Percentiles rank a stretch among this genome's conserved stretches.
phyloP scores from a whole-genome alignment of 352 stramenopile species.

The Globisporangium rhizosaccharum region DNA sequence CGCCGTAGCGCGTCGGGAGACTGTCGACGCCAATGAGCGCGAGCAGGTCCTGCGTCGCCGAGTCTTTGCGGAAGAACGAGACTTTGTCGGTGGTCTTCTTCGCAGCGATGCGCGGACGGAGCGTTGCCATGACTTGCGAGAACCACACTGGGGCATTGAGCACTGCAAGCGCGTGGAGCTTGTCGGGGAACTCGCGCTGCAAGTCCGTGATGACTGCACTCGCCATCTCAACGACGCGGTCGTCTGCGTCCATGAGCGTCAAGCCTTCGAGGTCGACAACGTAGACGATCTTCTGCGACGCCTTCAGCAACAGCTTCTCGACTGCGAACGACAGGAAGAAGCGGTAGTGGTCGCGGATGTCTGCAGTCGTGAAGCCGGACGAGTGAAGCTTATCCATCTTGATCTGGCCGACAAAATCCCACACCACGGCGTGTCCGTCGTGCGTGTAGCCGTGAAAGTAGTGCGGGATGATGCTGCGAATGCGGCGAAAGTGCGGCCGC shows the following conservation, averaged over 20 bases:
- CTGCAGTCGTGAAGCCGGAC: constrained; percentile 62
- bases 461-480: constrained; percentile 65
- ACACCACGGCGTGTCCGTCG: constrained; percentile 62
- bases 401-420: constrained; percentile 74
- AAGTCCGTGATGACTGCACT: constrained; percentile 47
- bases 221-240: constrained; percentile 59
- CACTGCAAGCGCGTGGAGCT: constrained; percentile 49
- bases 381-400: constrained; percentile 70
- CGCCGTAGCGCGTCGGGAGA: constrained; percentile 64
- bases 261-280: constrained; percentile 75
- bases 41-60: constrained; percentile 40
- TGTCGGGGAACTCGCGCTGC: constrained; percentile 60
- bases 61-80: constrained; percentile 41
- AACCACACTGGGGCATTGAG: constrained; percentile 78
- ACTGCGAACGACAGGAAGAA: constrained; percentile 76
- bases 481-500: constrained; percentile 65
- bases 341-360: constrained; percentile 68
- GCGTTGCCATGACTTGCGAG: constrained; percentile 63
- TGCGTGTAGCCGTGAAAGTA: constrained; percentile 75
- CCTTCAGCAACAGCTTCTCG: constrained; percentile 58
- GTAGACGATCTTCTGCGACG: constrained; percentile 67
- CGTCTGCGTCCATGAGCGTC: constrained; percentile 61
- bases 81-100: constrained; percentile 71
- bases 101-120: constrained; percentile 37
- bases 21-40: constrained; percentile 64